These are phyloP conservation scores for Malus orientalis DNA, from an alignment of 306 rosid genomes.

Conservation along the genomic window DNA sequence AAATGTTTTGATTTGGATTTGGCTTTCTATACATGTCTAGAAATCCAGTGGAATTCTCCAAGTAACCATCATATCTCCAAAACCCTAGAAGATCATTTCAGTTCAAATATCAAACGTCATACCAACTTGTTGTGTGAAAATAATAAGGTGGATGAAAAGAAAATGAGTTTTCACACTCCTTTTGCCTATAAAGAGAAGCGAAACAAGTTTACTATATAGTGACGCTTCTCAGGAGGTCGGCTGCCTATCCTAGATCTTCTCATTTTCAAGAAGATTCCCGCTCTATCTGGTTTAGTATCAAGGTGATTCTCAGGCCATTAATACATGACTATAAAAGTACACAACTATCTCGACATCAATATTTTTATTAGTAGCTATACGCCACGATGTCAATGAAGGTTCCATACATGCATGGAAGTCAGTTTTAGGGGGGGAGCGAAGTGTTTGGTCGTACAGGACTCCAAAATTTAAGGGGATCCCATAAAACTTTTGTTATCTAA, in stretches of 20 bases:
- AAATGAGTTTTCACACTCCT: not conserved
- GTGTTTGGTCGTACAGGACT: too few relatives aligned
- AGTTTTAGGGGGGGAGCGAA: too few relatives aligned
- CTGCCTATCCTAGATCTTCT: too few relatives aligned
- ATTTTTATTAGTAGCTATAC: too few relatives aligned
- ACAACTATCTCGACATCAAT: too few relatives aligned
- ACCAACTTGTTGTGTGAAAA: not conserved
- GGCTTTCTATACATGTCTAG: not conserved
- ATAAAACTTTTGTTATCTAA: too few relatives aligned
- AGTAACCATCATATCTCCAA: not conserved
- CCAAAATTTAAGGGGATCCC: too few relatives aligned
- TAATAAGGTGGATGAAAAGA: not conserved
- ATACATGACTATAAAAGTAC: too few relatives aligned
- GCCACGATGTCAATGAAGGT: not conserved
- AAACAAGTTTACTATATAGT: not conserved
- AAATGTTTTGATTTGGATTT: not conserved
- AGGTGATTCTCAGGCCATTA: too few relatives aligned
- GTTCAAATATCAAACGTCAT: not conserved
- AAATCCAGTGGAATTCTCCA: not conserved
- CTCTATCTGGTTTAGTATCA: too few relatives aligned
- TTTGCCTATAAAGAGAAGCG: not conserved
- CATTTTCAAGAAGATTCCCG: too few relatives aligned
- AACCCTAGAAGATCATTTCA: not conserved
- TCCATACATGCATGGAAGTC: not conserved
- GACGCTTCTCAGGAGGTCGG: not conserved